Base-by-base conservation (phyloP, 1,284 basidiomycete genomes). In the Athelia sp. region DNA sequence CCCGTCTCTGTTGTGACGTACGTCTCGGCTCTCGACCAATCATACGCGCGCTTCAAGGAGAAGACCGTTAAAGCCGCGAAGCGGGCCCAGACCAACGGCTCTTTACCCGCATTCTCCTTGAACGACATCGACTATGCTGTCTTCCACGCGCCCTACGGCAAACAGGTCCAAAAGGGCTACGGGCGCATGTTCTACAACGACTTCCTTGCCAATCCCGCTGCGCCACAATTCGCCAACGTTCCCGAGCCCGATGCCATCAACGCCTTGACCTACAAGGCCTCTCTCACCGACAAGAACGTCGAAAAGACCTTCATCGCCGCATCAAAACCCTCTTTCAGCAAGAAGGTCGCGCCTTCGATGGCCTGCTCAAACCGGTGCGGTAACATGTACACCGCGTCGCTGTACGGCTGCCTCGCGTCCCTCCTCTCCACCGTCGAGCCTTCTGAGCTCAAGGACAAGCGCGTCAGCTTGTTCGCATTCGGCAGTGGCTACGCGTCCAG, bases 381-480 rank as follows among this genome's bases (percentile, higher is more conserved):
- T 15, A 98, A 99, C 83, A 97, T 96, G 90, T 98, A 99, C 81
- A 95, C 96, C 19, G 96, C 89, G n/a, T 95, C 93, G 42, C 77
- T 99, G 23, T 98, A 96, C 67, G 93, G 93, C 50, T 94, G 92
- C 56, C 82, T 99, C 52, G 90, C 93, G 31, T 91, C 87, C 14
- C 73, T 96, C 31, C 63, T 97, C 44, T 79, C 88, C 47, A 76
- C 76, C 42, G 79, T 89, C 40, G 79, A 82, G 56, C 82, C 88
- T 8, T 69, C 76, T 15, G 73, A 84, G 54, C 71, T 93, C 51
- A 67, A 76, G 59, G 86, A 82, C 70, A 95, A 93, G 78, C 82
- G 91, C 34, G 76, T 96, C 63, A 87, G 85, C 58, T 78, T 98
- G 78, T 99, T 93, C 76, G 93, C 92, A 44, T 98, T 95, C 67